phyloP scores from a whole-genome alignment of 202 grass and related monocot genomes.

The Miscanthus sacchariflorus region DNA sequence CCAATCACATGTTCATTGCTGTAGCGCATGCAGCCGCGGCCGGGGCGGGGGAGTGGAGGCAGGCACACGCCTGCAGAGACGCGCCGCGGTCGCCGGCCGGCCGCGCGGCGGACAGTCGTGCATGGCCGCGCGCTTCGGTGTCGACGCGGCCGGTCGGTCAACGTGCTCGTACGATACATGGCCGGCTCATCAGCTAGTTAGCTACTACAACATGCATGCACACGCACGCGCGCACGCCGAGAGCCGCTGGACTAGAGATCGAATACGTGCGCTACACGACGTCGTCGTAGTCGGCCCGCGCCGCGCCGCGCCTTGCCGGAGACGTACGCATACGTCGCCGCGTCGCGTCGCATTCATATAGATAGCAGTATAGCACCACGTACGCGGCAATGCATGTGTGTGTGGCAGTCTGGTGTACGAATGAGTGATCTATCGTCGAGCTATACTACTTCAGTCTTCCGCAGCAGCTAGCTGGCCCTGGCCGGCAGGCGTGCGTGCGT shows the following conservation, averaged over 20 bases:
- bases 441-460: too few relatives aligned
- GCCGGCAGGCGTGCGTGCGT: too few relatives aligned
- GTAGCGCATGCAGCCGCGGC: not conserved
- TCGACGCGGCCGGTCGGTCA: slow-evolving; percentile 10
- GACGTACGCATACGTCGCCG: not conserved
- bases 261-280: slow-evolving; percentile 41
- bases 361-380: not conserved
- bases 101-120: slow-evolving; percentile 39
- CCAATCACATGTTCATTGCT: not conserved
- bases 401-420: not conserved
- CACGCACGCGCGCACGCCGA: too few relatives aligned
- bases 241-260: not conserved
- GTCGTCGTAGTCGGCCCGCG: not conserved
- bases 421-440: not conserved
- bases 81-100: slow-evolving; percentile 14
- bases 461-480: not conserved
- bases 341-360: not conserved
- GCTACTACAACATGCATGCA: not conserved
- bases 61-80: slow-evolving; percentile 17
- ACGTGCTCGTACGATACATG: not conserved
- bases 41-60: not conserved
- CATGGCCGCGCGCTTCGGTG: slow-evolving; percentile 24
- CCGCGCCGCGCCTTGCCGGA: not conserved
- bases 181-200: not conserved
- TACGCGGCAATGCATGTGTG: not conserved